Evolutionary conservation across 768 basidiomycete genomes (phyloP).

Genomic region (Suillus fuscotomentosus): DNA sequence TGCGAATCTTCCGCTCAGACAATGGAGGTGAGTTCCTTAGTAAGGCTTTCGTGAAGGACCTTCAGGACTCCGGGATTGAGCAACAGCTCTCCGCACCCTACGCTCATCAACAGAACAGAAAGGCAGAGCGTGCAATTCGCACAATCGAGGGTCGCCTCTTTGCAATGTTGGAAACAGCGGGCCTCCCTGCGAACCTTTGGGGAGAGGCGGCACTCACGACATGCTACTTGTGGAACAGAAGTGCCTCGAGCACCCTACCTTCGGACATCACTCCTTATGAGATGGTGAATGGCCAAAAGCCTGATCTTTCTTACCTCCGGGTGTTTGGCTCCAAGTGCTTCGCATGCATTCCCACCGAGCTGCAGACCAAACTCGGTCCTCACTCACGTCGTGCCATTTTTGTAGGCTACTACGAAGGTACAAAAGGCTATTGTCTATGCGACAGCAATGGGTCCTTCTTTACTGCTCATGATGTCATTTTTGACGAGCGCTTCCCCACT

Average conservation of each 20-base stretch:
- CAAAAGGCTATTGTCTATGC: constrained; percentile 12
- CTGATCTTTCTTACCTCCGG: constrained; percentile 1
- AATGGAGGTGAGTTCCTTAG: too few relatives aligned
- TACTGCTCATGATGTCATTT: constrained; percentile 2
- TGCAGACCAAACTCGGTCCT: background rate
- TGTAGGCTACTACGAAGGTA: background rate
- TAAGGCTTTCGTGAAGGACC: too few relatives aligned
- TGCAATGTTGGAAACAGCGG: rapidly evolving
- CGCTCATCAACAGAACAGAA: background rate
- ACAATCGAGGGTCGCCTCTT: rapidly evolving
- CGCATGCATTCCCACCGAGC: constrained; percentile 8
- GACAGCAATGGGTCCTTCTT: constrained; percentile 5
- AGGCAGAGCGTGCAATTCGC: background rate
- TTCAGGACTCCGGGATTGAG: background rate
- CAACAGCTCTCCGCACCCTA: background rate
- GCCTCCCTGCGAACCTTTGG: rapidly evolving
- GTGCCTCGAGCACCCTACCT: background rate
- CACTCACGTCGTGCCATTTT: constrained; percentile 11
- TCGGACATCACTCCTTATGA: background rate
- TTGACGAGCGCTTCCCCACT: background rate
- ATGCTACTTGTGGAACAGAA: background rate
- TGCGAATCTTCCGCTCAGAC: too few relatives aligned
- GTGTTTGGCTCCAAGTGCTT: constrained; percentile 17
- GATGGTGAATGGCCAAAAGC: constrained; percentile 9
- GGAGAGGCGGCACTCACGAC: background rate